Conservation (phyloP, 306 rosid species). For the Quercus cerris region DNA sequence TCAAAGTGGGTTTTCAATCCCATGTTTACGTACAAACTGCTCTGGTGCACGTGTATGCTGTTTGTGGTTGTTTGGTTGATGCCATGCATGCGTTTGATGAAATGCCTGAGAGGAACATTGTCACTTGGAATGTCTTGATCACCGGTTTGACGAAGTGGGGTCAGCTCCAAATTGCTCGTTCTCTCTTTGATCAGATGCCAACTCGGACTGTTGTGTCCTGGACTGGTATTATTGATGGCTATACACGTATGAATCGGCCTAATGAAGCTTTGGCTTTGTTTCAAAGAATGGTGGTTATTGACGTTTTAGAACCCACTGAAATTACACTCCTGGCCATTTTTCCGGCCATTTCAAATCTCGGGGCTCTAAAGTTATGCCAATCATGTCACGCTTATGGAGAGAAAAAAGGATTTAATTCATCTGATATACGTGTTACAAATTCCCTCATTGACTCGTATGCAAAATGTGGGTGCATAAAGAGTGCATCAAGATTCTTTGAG, state of each 20-base stretch:
- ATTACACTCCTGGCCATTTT: conserved; percentile 59
- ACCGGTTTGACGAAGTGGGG: conserved; percentile 57
- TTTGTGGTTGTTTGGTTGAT: conserved; percentile 38
- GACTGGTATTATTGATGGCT: conserved; percentile 66
- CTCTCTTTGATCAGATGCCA: conserved; percentile 52
- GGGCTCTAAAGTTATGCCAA: conserved; percentile 49
- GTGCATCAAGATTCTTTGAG: conserved; percentile 43
- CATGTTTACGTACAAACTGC: conserved; percentile 66
- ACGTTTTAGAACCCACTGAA: conserved; percentile 50
- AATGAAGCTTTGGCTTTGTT: conserved; percentile 49
- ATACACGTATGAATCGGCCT: conserved; percentile 43
- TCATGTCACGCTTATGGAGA: conserved; percentile 61
- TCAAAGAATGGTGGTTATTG: conserved; percentile 46
- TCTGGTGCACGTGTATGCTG: conserved; percentile 38
- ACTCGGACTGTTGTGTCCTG: conserved; percentile 59
- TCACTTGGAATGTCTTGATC: conserved; percentile 73
- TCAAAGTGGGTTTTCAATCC: conserved; percentile 59
- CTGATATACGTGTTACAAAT: conserved; percentile 53
- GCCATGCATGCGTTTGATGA: conserved; percentile 50
- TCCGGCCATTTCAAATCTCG: conserved; percentile 57
- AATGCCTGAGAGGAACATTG: conserved; percentile 48
- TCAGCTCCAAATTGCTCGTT: conserved; percentile 48
- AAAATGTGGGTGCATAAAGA: conserved; percentile 67
- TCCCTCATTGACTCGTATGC: conserved; percentile 66
- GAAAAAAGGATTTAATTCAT: conserved; percentile 57